Percentiles rank a stretch among this genome's conserved stretches.
Evolutionary conservation across 179 eudicot species (phyloP).

Genomic region (Pouteria campechiana): DNA sequence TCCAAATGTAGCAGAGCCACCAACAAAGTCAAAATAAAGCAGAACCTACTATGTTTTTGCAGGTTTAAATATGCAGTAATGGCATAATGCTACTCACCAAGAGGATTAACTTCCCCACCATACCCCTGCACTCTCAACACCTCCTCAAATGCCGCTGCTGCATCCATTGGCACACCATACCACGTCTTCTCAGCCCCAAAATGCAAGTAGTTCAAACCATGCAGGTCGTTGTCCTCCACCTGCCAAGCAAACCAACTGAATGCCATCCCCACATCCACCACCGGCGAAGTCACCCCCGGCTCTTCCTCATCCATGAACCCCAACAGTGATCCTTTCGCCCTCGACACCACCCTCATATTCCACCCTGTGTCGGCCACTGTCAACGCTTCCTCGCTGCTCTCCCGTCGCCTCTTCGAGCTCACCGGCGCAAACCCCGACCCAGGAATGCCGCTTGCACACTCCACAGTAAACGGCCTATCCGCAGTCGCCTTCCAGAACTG

Average conservation of each 20-base stretch:
- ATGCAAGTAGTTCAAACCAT: conserved; percentile 95
- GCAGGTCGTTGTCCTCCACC: conserved; percentile 95
- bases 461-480: conserved; percentile 75
- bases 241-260: conserved; percentile 99
- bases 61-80: no score
- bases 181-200: conserved; percentile 90
- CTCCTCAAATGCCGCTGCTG: conserved; percentile 85
- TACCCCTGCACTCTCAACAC: conserved; percentile 83
- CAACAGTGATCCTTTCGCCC: conserved; percentile 74
- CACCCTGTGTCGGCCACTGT: conserved; percentile 78
- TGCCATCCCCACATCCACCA: conserved; percentile 93
- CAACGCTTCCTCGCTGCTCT: conserved; percentile 16
- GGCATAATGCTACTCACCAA: no score
- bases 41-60: no score
- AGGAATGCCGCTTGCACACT: conserved; percentile 96
- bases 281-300: conserved; percentile 95
- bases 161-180: conserved; percentile 93
- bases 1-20: no score
- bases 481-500: conserved; percentile 82
- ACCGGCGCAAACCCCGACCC: conserved; percentile 64
- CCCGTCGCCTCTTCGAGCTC: conserved; percentile 17
- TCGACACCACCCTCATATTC: conserved; percentile 93
- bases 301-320: conserved; percentile 97
- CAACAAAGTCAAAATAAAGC: no score
- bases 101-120: conserved; percentile 94